Evolutionary conservation across 1,139 yeast species (phyloP), one percentile per base, ranked within the genome.

Genomic region (Candida sojae): DNA sequence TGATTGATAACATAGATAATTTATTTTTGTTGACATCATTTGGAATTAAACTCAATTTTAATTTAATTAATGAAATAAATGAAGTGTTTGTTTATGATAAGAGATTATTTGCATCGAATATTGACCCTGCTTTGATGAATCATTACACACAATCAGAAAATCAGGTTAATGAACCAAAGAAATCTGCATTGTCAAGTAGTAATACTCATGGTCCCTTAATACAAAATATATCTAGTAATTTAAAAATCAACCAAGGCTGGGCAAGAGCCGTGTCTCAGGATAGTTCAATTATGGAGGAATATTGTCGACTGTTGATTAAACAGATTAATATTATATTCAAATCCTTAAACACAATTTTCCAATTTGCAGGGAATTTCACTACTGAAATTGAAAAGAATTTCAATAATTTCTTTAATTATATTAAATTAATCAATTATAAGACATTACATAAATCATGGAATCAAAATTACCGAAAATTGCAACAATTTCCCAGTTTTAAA

Each of bases 81-180:
- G 86, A 82, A 48, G 69, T 85, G 3, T 85, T 77, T 60, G 82
- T 80, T 0, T 84, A 75, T 63, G 88, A 85, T 59, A 79, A 84
- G 58, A 68, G 82, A 45, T 63, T 80, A 43, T 84, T 84, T 53
- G 56, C 56, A 4, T 42, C 46, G 34, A 33, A 40, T 28, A 51
- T 49, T n/a, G 47, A 57, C 9, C 45, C 47, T 2, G 33, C 48
- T 0, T 32, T 56, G 23, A 26, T 43, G n/a, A 31, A 40, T 37
- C 23, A 39, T 23, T 36, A 41, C 25, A 32, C 48, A 6, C 40
- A 32, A 12, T 36, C 41, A 13, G 43, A 32, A 11, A 12, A 7
- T 17, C 36, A 36, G 12, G 12, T 39, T 12, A 35, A 28, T 17
- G 39, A 17, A 47, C 50, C 53, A 41, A 38, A 43, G 26, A 38